phyloP scores from a whole-genome alignment of 148 eudicot species.

The Heliosperma pusillum region DNA sequence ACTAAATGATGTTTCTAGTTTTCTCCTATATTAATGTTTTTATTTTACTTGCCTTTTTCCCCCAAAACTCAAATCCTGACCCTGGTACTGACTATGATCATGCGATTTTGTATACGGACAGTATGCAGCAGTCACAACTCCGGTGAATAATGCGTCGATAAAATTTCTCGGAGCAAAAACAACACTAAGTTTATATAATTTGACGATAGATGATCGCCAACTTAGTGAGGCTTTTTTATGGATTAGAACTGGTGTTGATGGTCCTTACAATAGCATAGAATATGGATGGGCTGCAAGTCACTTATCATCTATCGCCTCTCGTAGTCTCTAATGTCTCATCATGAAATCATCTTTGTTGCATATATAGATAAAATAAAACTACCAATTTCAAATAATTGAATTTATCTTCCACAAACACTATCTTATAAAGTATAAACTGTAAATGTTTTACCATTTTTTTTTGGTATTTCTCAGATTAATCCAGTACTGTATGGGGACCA shows the following conservation, averaged over 20 bases:
- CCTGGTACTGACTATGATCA: background rate
- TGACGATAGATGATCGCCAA: background rate
- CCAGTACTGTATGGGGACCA: conserved; percentile 17
- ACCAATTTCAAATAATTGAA: background rate
- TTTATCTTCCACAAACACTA: background rate
- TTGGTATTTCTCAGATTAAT: conserved; percentile 14
- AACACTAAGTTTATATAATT: conserved; percentile 20
- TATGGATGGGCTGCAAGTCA: conserved; percentile 30
- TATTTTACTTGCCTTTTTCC: too few species aligned
- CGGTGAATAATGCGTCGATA: background rate
- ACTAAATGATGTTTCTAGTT: too few species aligned
- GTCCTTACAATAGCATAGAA: conserved; percentile 17
- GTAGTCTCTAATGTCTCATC: too few species aligned
- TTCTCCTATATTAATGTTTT: too few species aligned
- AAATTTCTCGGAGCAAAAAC: background rate
- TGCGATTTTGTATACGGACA: background rate
- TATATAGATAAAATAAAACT: too few species aligned
- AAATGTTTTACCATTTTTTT: background rate
- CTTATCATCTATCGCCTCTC: background rate
- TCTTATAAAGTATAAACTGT: background rate
- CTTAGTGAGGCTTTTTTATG: conserved; percentile 9
- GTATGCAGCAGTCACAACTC: conserved; percentile 20
- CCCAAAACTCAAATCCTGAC: background rate
- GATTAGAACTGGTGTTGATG: conserved; percentile 1
- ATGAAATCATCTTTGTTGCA: too few species aligned